phyloP scores from a whole-genome alignment of 192 early-diverging fungal species.

The Gigaspora rosea region DNA sequence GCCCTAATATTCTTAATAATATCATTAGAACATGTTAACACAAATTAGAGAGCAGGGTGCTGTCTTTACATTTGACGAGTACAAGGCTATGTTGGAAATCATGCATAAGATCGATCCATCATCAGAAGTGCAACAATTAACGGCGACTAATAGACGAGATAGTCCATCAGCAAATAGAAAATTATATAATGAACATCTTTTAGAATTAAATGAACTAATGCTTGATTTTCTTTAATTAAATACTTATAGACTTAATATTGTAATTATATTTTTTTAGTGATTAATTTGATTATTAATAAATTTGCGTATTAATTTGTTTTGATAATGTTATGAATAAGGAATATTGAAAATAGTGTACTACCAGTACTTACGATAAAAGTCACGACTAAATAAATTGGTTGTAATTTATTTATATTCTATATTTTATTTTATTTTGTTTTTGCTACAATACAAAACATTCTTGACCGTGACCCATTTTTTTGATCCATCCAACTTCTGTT shows the following conservation, averaged over 20 bases:
- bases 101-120: constrained; percentile 52
- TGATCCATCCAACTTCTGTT: too few species aligned
- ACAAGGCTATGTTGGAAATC: constrained; percentile 71
- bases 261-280: too few species aligned
- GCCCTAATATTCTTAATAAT: not conserved
- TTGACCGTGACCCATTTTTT: too few species aligned
- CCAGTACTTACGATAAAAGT: too few species aligned
- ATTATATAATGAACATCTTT: constrained; percentile 44
- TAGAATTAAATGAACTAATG: constrained; percentile 48
- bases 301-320: too few species aligned
- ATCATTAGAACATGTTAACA: constrained; percentile 55
- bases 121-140: not conserved
- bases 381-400: too few species aligned
- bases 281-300: too few species aligned
- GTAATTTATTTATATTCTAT: too few species aligned
- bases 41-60: constrained; percentile 59
- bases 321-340: too few species aligned
- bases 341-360: too few species aligned
- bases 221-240: constrained; percentile 28
- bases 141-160: not conserved
- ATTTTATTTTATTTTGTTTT: too few species aligned
- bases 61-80: constrained; percentile 79
- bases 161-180: constrained; percentile 29
- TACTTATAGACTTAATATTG: not conserved
- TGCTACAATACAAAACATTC: too few species aligned